These are phyloP conservation scores for Pythium apleroticum DNA, from an alignment of 352 stramenopile species.

Conservation along the genomic window DNA sequence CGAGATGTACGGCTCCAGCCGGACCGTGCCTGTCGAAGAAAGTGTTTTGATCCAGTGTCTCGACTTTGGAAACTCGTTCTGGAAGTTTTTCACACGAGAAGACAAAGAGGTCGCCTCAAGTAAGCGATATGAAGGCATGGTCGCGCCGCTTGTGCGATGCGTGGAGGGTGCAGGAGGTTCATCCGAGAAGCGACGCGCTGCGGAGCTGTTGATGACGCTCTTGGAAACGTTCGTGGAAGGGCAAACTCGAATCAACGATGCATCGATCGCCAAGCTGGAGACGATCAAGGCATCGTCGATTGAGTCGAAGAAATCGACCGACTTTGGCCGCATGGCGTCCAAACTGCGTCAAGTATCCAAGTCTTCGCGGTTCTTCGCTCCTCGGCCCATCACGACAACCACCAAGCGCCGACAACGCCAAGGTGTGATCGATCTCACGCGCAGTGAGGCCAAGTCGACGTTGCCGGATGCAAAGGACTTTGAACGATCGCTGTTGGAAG, in stretches of 20 bases:
- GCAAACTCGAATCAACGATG: constrained; percentile 54
- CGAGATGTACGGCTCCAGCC: constrained; percentile 40
- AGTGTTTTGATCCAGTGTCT: constrained; percentile 58
- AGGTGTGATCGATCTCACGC: background rate
- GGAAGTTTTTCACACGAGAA: constrained; percentile 62
- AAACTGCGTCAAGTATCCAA: constrained; percentile 69
- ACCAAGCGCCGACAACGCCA: background rate
- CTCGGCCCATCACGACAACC: constrained; percentile 28
- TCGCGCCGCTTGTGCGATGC: constrained; percentile 56
- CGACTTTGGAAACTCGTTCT: constrained; percentile 73
- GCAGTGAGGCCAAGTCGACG: background rate
- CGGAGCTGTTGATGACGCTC: constrained; percentile 67
- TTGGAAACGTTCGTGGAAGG: constrained; percentile 52
- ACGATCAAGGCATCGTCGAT: constrained; percentile 49
- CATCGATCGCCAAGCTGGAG: constrained; percentile 45
- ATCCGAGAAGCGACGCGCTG: constrained; percentile 62
- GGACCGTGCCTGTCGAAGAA: constrained; percentile 36
- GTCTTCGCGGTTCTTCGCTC: constrained; percentile 52
- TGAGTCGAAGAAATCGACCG: constrained; percentile 63
- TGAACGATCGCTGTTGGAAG: background rate
- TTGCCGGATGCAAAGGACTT: background rate
- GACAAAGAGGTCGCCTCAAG: constrained; percentile 48
- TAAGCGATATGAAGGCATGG: constrained; percentile 53
- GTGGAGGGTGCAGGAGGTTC: constrained; percentile 39
- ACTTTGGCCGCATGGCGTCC: constrained; percentile 60